Evolutionary conservation across 495 filamentous ascomycete species (phyloP).

Genomic region (Hyaloscypha bicolor): DNA sequence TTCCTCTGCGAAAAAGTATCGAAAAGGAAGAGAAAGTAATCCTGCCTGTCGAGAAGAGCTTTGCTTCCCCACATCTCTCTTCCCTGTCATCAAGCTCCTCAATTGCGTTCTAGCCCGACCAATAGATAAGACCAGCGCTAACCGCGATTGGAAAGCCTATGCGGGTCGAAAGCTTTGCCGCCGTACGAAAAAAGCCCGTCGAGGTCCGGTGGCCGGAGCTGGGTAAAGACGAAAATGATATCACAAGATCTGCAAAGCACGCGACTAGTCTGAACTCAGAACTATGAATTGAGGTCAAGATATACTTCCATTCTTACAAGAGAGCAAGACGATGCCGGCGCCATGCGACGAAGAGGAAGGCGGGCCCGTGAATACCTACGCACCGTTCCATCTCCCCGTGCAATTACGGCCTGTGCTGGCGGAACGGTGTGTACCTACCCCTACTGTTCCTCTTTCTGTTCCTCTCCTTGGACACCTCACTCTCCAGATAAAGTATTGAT

Average conservation of each 20-base stretch:
- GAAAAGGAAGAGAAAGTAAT: background rate
- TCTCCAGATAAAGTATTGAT: background rate
- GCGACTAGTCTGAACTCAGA: background rate
- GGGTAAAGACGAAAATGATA: background rate
- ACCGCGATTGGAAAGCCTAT: conserved; percentile 20
- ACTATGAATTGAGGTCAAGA: background rate
- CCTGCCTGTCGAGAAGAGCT: background rate
- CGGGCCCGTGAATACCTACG: conserved; percentile 11
- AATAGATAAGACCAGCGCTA: conserved; percentile 12
- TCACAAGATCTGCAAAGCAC: conserved; percentile 4
- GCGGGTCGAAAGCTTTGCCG: background rate
- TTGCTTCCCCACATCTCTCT: background rate
- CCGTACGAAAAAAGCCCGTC: background rate
- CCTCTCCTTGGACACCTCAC: background rate
- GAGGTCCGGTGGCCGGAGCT: background rate
- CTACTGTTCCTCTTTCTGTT: background rate
- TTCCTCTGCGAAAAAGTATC: background rate
- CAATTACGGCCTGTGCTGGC: conserved; percentile 11
- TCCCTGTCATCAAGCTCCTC: background rate
- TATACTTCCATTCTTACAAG: background rate
- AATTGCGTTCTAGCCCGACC: background rate
- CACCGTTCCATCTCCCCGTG: conserved; percentile 13
- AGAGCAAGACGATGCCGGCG: conserved; percentile 9
- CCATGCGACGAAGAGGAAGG: conserved; percentile 24
- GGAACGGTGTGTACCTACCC: conserved; percentile 16